Conservation (phyloP, 768 basidiomycete species). For the Leccinellum rugosiceps region DNA sequence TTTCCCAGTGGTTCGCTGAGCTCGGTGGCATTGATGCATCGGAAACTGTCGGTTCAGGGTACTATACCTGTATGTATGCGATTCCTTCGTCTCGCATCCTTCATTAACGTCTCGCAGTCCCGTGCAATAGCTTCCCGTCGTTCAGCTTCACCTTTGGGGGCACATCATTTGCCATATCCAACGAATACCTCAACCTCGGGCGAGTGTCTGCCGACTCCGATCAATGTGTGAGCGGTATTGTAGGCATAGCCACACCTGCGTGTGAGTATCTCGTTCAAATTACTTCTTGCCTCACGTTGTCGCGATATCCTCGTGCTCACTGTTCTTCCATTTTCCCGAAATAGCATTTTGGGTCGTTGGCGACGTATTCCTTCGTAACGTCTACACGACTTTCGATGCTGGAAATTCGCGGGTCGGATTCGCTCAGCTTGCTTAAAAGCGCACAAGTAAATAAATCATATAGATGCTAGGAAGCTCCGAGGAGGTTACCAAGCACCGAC, state of each 20-base stretch:
- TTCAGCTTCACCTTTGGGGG: not conserved
- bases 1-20: constrained; percentile 15
- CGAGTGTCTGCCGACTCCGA: not conserved
- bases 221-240: not conserved
- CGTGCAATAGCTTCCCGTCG: not conserved
- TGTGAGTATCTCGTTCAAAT: not conserved
- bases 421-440: not conserved
- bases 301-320: not conserved
- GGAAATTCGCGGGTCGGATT: not conserved
- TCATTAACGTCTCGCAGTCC: not conserved
- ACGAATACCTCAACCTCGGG: not conserved
- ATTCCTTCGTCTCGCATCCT: not conserved
- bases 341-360: not conserved
- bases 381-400: not conserved
- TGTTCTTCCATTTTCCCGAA: not conserved
- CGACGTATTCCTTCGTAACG: not conserved
- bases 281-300: not conserved
- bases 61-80: constrained; percentile 27
- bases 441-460: not conserved
- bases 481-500: not conserved
- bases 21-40: constrained; percentile 27
- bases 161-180: not conserved
- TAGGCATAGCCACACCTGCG: not conserved
- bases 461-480: not conserved
- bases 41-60: constrained; percentile 19